Evolutionary conservation across 2,329 filamentous ascomycete species (phyloP), one percentile per base, ranked within the genome.

Genomic region (Fusarium acutatum): DNA sequence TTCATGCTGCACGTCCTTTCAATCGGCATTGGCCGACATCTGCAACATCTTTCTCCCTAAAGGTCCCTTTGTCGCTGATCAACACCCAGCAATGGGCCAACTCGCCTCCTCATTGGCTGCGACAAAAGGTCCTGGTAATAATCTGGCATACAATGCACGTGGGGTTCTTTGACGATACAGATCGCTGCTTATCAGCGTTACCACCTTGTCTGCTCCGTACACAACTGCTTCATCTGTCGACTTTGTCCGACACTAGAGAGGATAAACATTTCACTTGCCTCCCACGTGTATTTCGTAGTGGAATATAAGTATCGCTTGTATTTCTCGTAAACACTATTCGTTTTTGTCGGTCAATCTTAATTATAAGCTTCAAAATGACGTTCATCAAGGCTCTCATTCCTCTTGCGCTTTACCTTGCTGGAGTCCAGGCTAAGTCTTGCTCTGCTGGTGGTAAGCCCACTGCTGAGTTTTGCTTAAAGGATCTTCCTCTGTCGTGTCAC

Each of bases 401-500:
- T 9, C 34, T 77, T 26, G 67, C 75, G 17, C 57, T 60, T 10
- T 43, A 62, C 37, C 22, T 72, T 28, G 47, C 69, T 5, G 41
- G 40, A 6, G 56, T 24, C n/a, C 52, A 68, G 14, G 72, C 74
- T 6, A 63, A 63, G 24, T 58, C 71, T 13, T 56, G 52, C 52
- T 41, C 52, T 20, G 11, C 37, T 24, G 37, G 52, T 20, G 52
- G 52, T 24, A 56, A 56, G 3, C 52, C 52, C 22, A 24, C 52
- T 5, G 56, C 43, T n/a, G 56, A 46, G 6, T 74, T 72, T 20
- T 78, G 76, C 62, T 38, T 74, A 11, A 67, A 53, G 28, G 62
- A 78, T 15, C 22, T 72, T 4, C 77, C 77, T 22, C 59, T 78
- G 17, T 77, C 74, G 75, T 94, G 92, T 78, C 88, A 90, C 64